phyloP scores from a whole-genome alignment of 106 monocot species.

The Vanilla planifolia region DNA sequence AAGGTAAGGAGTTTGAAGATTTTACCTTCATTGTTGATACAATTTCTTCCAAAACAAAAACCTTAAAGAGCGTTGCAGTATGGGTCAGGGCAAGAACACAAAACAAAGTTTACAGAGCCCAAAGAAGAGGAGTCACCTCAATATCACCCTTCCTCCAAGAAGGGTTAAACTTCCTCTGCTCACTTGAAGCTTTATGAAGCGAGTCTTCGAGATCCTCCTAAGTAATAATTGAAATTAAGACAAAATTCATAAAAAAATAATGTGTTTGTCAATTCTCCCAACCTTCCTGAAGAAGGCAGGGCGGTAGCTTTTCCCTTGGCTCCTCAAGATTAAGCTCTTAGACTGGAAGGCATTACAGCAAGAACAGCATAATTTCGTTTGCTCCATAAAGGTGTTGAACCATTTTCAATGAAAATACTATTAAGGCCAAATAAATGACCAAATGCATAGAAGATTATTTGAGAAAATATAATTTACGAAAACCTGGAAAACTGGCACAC shows the following conservation, averaged over 20 bases:
- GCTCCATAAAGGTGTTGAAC: too few relatives aligned
- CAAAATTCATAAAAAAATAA: background rate
- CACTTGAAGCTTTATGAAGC: slow-evolving; percentile 46
- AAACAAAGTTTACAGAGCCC: background rate
- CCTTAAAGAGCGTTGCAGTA: slow-evolving; percentile 18
- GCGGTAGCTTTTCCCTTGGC: slow-evolving; percentile 71
- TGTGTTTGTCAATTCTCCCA: background rate
- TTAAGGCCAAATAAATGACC: background rate
- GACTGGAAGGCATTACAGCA: slow-evolving; percentile 58
- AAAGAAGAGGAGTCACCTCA: slow-evolving; percentile 33
- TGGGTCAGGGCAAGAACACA: background rate
- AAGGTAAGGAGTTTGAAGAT: background rate
- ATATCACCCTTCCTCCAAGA: slow-evolving; percentile 55
- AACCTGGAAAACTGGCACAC: slow-evolving; percentile 84
- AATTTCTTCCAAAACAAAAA: slow-evolving; percentile 68
- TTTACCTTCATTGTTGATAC: slow-evolving; percentile 63
- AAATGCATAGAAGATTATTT: background rate
- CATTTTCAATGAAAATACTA: background rate
- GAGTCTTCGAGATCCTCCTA: slow-evolving; percentile 93
- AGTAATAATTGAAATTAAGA: background rate
- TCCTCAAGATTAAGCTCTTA: slow-evolving; percentile 67
- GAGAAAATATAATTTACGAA: background rate
- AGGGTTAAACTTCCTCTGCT: slow-evolving; percentile 60
- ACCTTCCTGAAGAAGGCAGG: slow-evolving; percentile 98
- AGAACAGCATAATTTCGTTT: too few relatives aligned